Conservation (phyloP, 2,329 filamentous ascomycete genomes). For the Chaetomiaceae sp. region DNA sequence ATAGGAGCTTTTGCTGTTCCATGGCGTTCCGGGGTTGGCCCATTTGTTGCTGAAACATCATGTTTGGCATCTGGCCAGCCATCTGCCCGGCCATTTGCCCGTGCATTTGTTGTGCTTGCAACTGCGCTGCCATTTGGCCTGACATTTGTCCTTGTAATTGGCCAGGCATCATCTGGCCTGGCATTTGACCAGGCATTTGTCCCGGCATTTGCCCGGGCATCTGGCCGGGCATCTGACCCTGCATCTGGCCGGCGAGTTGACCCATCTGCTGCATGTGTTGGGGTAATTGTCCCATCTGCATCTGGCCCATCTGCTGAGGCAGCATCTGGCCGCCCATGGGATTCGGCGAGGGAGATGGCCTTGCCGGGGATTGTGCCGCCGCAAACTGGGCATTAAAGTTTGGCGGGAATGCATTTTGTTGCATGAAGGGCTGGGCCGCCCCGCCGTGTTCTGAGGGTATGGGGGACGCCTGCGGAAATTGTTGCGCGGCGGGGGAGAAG, state of each 20-base stretch:
- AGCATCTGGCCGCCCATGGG: slow-evolving; percentile 53
- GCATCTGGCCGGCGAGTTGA: slow-evolving; percentile 49
- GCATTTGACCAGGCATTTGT: slow-evolving; percentile 26
- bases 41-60: slow-evolving; percentile 36
- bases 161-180: slow-evolving; percentile 33
- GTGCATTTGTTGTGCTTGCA: slow-evolving; percentile 1
- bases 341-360: slow-evolving; percentile 51
- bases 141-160: slow-evolving; percentile 35
- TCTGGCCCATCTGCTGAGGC: slow-evolving; percentile 45
- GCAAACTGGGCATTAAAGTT: slow-evolving; percentile 57
- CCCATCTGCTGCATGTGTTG: slow-evolving; percentile 52
- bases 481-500: slow-evolving; percentile 72
- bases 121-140: slow-evolving; percentile 2
- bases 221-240: slow-evolving; percentile 33
- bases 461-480: slow-evolving; percentile 71
- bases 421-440: slow-evolving; percentile 73
- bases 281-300: slow-evolving; percentile 34
- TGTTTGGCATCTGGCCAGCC: slow-evolving; percentile 21
- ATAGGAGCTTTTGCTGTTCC: slow-evolving; percentile 71
- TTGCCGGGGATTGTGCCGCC: slow-evolving; percentile 50
- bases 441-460: slow-evolving; percentile 69
- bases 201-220: slow-evolving; percentile 7
- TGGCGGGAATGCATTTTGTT: slow-evolving; percentile 51
- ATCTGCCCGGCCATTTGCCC: slow-evolving; percentile 6
- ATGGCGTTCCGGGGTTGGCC: slow-evolving; percentile 49